Evolutionary conservation across 1,284 basidiomycete species (phyloP).

Genomic region (Rhodotorula mucilaginosa): DNA sequence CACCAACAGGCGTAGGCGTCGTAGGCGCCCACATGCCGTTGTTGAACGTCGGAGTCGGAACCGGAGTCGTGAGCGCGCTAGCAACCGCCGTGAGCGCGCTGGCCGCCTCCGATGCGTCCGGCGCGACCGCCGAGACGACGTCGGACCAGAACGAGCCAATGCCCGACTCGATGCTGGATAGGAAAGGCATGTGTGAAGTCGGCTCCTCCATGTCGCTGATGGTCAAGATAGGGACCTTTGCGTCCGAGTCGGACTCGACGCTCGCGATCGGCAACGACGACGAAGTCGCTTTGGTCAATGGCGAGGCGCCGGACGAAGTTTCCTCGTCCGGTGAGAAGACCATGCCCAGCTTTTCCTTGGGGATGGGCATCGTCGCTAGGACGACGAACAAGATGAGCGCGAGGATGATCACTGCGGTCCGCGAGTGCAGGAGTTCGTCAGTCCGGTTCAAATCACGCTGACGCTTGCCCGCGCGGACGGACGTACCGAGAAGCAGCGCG

Average conservation of each 20-base stretch:
- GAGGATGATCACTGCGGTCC: slow-evolving; percentile 22
- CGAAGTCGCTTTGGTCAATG: no score
- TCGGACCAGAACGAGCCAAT: no score
- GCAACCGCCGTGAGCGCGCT: neutral
- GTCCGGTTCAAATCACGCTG: neutral
- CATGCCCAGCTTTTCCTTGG: neutral
- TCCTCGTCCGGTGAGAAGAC: no score
- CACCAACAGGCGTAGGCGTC: no score
- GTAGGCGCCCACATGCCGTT: no score
- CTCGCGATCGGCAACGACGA: neutral
- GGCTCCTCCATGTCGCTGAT: neutral
- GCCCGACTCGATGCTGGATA: neutral
- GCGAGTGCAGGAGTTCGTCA: no score
- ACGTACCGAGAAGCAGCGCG: slow-evolving; percentile 21
- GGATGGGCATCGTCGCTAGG: slow-evolving; percentile 19
- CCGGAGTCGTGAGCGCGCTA: neutral
- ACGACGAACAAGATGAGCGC: slow-evolving; percentile 30
- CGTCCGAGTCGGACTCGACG: neutral
- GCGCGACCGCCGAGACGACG: neutral
- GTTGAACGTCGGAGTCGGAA: neutral
- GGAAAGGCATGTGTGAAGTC: no score
- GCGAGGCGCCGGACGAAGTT: no score
- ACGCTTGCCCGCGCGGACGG: no score
- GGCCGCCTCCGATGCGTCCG: neutral
- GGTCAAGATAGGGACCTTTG: neutral